Percentiles rank a stretch among this genome's conserved stretches.
Evolutionary conservation across 1,139 yeast species (phyloP).

Genomic region (Keqinozyma sinolaborantium): DNA sequence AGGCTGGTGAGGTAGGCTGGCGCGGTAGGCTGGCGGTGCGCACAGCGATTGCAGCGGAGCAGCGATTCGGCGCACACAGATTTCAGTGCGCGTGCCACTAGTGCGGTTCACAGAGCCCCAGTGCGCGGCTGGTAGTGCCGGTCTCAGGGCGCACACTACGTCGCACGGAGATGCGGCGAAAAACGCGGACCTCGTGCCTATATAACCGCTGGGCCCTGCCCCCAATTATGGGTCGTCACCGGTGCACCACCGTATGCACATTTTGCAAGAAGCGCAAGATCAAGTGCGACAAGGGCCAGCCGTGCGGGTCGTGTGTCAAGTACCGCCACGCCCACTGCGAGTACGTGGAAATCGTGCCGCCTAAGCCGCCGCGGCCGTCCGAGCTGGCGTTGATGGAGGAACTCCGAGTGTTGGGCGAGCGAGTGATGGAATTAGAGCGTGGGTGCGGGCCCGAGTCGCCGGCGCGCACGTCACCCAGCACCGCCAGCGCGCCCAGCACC

Average conservation of each 20-base stretch:
- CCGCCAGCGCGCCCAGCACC: not conserved
- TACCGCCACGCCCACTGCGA: conserved; percentile 2
- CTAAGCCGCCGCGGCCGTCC: not conserved
- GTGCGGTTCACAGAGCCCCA: too few relatives aligned
- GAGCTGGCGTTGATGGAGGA: not conserved
- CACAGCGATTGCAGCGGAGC: too few relatives aligned
- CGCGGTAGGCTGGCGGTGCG: too few relatives aligned
- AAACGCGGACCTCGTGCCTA: not conserved
- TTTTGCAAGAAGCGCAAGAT: conserved; percentile 39
- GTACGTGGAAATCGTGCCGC: conserved; percentile 1
- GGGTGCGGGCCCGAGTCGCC: not conserved
- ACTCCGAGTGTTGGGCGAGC: not conserved
- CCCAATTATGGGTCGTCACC: not conserved
- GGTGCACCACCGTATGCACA: conserved; percentile 23
- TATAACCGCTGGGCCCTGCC: not conserved
- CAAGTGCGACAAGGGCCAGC: conserved; percentile 8
- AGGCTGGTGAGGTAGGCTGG: too few relatives aligned
- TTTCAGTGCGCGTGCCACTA: too few relatives aligned
- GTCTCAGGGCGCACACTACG: not conserved
- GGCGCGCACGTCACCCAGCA: conserved; percentile 2
- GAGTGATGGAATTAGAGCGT: not conserved
- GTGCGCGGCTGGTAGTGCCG: not conserved
- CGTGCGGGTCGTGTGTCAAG: conserved; percentile 4
- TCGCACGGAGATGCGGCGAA: conserved; percentile 1
- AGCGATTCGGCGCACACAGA: too few relatives aligned